phyloP scores from a whole-genome alignment of 768 basidiomycete species.

The Rossbeevera mucosa region DNA sequence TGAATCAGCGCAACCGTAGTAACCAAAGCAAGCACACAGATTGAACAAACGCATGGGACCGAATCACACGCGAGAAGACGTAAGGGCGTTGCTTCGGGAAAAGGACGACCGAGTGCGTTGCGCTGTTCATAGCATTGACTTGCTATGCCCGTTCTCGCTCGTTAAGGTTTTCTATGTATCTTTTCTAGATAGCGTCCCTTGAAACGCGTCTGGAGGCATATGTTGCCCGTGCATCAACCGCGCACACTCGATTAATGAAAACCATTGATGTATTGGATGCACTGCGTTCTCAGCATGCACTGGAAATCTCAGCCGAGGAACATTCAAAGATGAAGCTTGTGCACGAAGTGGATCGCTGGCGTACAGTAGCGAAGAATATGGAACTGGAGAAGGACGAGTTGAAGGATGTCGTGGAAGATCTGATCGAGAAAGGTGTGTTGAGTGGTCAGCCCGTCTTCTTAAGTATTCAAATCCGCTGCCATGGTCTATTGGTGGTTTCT shows the following conservation, averaged over 20 bases:
- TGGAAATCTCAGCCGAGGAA: conserved; percentile 36
- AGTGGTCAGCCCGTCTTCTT: not conserved
- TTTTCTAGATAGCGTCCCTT: conserved; percentile 26
- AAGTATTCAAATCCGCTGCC: conserved; percentile 2
- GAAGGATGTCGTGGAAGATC: conserved; percentile 45
- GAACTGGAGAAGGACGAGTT: conserved; percentile 52
- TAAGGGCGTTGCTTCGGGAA: conserved; percentile 15
- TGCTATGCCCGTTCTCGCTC: not conserved
- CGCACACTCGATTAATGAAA: conserved; percentile 44
- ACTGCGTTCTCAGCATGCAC: conserved; percentile 34
- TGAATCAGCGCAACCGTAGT: too few species aligned
- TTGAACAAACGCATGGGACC: conserved; percentile 23
- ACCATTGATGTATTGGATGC: conserved; percentile 49
- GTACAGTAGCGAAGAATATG: conserved; percentile 26
- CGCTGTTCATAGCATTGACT: not conserved
- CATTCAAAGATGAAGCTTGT: conserved; percentile 33
- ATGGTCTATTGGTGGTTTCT: not conserved
- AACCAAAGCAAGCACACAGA: too few species aligned
- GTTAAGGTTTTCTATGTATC: not conserved
- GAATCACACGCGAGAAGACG: conserved; percentile 19
- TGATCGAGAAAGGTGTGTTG: conserved; percentile 58
- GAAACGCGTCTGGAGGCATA: conserved; percentile 34
- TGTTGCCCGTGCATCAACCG: conserved; percentile 36
- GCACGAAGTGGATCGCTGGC: conserved; percentile 36
- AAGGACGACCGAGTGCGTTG: conserved; percentile 27